Evolutionary conservation across 768 basidiomycete species (phyloP), one percentile per base, ranked within the genome.

Genomic region (Boletus coccyginus): DNA sequence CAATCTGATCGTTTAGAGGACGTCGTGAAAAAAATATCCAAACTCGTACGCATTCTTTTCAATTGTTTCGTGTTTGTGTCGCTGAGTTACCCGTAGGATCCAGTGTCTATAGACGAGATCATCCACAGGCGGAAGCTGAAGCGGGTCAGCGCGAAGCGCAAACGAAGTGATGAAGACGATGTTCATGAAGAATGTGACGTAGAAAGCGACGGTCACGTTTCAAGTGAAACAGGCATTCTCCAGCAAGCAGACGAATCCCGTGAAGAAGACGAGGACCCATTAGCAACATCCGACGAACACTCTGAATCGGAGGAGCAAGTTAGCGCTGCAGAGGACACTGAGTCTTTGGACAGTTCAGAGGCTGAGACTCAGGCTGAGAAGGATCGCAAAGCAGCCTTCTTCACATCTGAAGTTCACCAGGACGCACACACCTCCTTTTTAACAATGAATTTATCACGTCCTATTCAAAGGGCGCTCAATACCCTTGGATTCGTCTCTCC

Each of bases 401-500:
- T 97, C 72, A 87, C 91, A 59, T 80, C 84, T 2, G 78, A 82
- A 50, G 66, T 72, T 46, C 74, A 75, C 11, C 68, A 79, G 43
- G 77, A 84, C 61, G 67, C 74, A n/a, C 86, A 92, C 63, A 70
- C 83, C 36, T 93, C 95, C 16, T 97, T 97, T 77, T 74, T 92
- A 38, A 84, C 88, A 10, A 94, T 97, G 92, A 96, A 95, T 70
- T 81, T 99, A 31, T 98, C 97, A 1, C 89, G 97, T 31, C 97
- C 94, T 2, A 81, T 98, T 44, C 81, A 97, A 50, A 96, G 94
- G 66, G 90, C 95, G 14, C 75, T 98, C 47, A 87, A 90, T n/a
- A 77, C 85, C 8, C 78, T 98, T 16, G 83, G 84, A 38, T 94
- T 95, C 64, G 73, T 79, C 45, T 86, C 81, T 33, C 97, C 97